Percentiles rank a stretch among this genome's conserved stretches.
Conservation (phyloP, 2,329 filamentous ascomycete species). For the Zymoseptoria pseudotritici region DNA sequence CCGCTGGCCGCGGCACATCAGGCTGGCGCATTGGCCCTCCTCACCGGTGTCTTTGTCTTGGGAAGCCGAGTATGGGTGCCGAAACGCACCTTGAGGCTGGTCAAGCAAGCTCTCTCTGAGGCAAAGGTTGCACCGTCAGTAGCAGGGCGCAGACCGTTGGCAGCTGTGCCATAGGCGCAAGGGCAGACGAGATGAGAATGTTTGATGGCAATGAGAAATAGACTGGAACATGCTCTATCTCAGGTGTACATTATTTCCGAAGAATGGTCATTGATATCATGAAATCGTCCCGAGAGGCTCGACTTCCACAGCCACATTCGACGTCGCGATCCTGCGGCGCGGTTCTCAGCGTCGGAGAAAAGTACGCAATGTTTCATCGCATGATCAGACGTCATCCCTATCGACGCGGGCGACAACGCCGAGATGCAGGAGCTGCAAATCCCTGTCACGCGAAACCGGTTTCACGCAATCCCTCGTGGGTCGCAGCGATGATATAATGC, state of each 20-base stretch:
- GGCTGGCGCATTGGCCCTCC: constrained; percentile 75
- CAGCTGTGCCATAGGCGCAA: background rate
- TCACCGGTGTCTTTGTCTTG: constrained; percentile 74
- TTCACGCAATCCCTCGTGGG: background rate
- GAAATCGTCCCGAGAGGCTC: too few relatives aligned
- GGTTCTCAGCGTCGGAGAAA: too few relatives aligned
- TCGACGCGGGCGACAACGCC: background rate
- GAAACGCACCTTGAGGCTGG: constrained; percentile 31
- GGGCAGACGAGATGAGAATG: background rate
- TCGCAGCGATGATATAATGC: background rate
- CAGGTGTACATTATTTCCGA: background rate
- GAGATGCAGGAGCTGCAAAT: background rate
- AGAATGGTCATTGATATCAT: background rate
- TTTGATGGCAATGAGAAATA: background rate
- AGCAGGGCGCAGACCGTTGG: background rate
- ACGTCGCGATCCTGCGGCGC: too few relatives aligned
- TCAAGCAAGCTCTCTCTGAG: constrained; percentile 20
- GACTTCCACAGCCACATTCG: too few relatives aligned
- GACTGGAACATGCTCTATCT: background rate
- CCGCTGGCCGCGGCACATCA: constrained; percentile 86
- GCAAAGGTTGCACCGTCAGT: background rate
- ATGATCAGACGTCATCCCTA: background rate
- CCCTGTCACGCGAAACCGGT: background rate
- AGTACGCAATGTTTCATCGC: background rate
- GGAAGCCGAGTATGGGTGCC: constrained; percentile 72